Evolutionary conservation across 176 grass and related monocot genomes (phyloP), one percentile per base, ranked within the genome.

Genomic region (Urochloa ruziziensis): DNA sequence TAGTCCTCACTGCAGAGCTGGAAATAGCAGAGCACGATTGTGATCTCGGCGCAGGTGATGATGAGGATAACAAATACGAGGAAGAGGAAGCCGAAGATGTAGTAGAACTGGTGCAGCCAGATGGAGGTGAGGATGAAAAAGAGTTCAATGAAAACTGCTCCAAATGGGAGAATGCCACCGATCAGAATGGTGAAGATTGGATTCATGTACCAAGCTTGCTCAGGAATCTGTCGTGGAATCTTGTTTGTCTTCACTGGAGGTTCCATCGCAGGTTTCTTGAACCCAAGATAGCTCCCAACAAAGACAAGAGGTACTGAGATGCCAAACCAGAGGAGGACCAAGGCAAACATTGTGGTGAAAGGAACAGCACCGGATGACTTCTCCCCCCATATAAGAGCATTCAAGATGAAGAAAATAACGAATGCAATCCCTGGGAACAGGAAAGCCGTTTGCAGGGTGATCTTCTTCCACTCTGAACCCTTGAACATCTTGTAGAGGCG

Each of bases 191-290:
- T 89, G 87, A 92, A 89, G 37, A 70, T 17, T 28, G 90, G 90
- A 56, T 92, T 89, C 90, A 92, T 92, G 83, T 92, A 92, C 90
- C 90, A 92, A 75, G 90, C 83, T 43, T 92, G 90, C 75, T 92
- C 87, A 15, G 90, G 90, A 63, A 92, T 83, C 75, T 92, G 90
- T 16, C 90, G 80, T 8, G 87, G 87, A 74, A 92, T 92, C 83
- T 92, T 92, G 83, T 89, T 92, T 27, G 90, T 92, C 68, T 92
- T 92, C 36, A 89, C 90, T 14, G 90, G 90, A 76, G 79, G 67
- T 52, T 92, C 90, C 54, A 92, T 83, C 35, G 83, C 90, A 47
- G 86, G 90, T 63, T 89, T 92, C 80, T 89, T 92, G 80, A 89
- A 92, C 18, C 90, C 90, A 21, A 92, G 86, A 69, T 92, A 92